A percentile compares a stretch with the other conserved stretches of the same genome.
Conservation (phyloP, 2,329 filamentous ascomycete species). For the Colletotrichum tropicicola region DNA sequence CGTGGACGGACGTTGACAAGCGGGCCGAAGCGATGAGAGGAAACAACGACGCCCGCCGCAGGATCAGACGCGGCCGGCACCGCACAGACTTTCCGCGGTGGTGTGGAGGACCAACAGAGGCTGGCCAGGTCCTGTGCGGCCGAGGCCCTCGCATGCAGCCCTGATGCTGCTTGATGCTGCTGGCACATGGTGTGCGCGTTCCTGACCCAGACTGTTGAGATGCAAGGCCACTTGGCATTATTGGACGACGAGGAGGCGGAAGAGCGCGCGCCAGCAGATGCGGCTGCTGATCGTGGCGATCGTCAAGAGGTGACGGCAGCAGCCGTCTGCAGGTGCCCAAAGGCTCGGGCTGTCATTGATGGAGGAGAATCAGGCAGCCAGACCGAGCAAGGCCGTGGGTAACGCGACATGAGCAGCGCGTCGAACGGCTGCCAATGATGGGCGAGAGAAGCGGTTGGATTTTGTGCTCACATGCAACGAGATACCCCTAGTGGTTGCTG, state of each 20-base stretch:
- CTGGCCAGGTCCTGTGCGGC: background rate
- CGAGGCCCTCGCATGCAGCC: conserved; percentile 2
- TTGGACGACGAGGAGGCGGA: conserved; percentile 11
- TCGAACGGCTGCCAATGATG: conserved; percentile 15
- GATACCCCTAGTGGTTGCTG: conserved; percentile 23
- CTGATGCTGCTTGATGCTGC: background rate
- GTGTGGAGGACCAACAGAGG: conserved; percentile 5
- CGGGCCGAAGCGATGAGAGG: conserved; percentile 6
- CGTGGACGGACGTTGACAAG: background rate
- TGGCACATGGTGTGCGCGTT: conserved; percentile 1
- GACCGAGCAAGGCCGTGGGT: background rate
- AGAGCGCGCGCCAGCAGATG: conserved; percentile 11
- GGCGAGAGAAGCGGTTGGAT: conserved; percentile 2
- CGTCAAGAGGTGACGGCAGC: conserved; percentile 16
- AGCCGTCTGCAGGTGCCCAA: conserved; percentile 15
- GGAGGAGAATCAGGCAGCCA: conserved; percentile 5
- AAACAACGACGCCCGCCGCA: background rate
- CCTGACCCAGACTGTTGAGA: conserved; percentile 15
- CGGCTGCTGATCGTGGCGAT: conserved; percentile 26
- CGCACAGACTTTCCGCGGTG: conserved; percentile 18
- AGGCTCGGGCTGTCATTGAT: background rate
- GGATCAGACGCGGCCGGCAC: conserved; percentile 9
- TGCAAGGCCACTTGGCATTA: conserved; percentile 3
- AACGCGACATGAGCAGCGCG: conserved; percentile 4
- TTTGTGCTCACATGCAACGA: conserved; percentile 26